Base-by-base conservation (phyloP, 2,329 filamentous ascomycete species). In the Microdochium bolleyi region DNA sequence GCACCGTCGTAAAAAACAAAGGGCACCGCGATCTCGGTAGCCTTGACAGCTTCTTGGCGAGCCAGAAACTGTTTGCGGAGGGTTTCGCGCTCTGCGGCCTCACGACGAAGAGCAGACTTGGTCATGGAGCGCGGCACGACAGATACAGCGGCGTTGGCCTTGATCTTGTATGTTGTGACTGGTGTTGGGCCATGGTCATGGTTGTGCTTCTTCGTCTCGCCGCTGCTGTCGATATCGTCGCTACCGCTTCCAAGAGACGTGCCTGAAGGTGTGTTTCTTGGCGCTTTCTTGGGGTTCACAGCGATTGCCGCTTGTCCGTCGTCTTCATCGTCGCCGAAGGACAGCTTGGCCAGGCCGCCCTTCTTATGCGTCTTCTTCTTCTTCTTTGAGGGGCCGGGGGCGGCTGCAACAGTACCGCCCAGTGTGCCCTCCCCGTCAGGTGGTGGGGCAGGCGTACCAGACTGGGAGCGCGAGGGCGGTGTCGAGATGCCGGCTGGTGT, bases 1-100 rank as follows among this genome's bases (percentile, higher is more conserved):
- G 89, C 89, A 16, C 94, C 94, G 60, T 97, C 92, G 71, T 96
- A 97, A 66, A 97, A 97, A 3, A 97, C 89, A 68, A 97, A 99
- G 0, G 94, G 94, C 30, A 99, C 86, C 16, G 88, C 79, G 52
- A 99, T 88, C 64, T 96, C 92, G 9, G 91, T 92, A 21, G 83
- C 83, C 71, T 95, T 96, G 58, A 97, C 88, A 0, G 85, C 83
- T 56, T 95, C 89, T 66, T 96, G 94, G 54, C 92, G 80, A 10
- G 75, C 75, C 48, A 95, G 67, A 62, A 96, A 99, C 64, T 97
- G 86, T 56, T 86, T 88, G 10, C 88, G 80, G 50, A 92, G 72
- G 14, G 80, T 71, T 61, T 94, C 89, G 57, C 88, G 79, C 57
- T 88, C 82, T 53, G 85, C 80, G 7, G 87, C 86, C 64, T 94